Conservation (phyloP, 495 filamentous ascomycete genomes). For the Sphaerosporella brunnea region DNA sequence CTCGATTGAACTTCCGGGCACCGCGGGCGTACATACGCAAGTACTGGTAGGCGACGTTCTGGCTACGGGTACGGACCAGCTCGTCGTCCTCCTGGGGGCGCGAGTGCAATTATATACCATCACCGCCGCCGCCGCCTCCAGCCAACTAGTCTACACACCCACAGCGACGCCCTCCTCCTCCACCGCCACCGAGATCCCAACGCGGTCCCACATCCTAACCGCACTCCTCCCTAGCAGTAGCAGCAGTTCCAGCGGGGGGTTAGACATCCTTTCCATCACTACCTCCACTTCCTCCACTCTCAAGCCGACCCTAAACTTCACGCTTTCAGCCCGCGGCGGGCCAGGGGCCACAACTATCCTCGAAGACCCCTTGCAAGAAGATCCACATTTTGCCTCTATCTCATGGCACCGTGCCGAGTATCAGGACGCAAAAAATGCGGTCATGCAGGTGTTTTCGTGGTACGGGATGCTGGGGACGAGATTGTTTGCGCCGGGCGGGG, state of each 20-base stretch:
- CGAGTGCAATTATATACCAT: neutral
- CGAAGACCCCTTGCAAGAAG: neutral
- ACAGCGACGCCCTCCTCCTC: neutral
- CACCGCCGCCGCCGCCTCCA: too few relatives aligned
- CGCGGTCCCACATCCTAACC: neutral
- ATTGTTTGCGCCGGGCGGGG: neutral
- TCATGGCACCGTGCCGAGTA: neutral
- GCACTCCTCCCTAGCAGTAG: neutral
- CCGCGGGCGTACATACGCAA: neutral
- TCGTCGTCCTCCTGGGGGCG: neutral
- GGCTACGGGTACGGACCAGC: neutral
- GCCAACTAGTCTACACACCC: neutral
- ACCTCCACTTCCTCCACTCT: neutral
- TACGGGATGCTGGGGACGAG: conserved; percentile 4
- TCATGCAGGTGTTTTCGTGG: conserved; percentile 1
- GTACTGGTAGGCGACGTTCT: neutral
- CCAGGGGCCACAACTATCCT: neutral
- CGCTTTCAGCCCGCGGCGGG: neutral
- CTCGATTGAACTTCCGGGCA: neutral
- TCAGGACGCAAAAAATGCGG: neutral
- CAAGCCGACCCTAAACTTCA: neutral
- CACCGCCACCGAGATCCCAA: neutral
- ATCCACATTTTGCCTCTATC: neutral
- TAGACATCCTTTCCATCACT: neutral
- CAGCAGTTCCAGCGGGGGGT: neutral